Evolutionary conservation across 768 basidiomycete species (phyloP), one percentile per base, ranked within the genome.

Genomic region (Lactarius deliciosus): DNA sequence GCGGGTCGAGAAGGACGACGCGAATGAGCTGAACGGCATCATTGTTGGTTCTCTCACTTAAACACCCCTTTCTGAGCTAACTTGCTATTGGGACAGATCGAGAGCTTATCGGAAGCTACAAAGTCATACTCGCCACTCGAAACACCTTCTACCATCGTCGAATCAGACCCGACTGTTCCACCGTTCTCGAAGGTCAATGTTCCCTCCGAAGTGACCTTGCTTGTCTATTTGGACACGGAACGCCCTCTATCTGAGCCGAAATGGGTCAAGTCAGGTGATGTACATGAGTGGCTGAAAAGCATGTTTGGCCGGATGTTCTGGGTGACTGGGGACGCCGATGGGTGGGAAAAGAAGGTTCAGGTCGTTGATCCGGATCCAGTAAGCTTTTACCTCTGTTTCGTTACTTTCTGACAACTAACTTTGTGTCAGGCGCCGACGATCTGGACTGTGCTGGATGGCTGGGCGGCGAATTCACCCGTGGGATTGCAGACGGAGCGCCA

Each of bases 321-420:
- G 90, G 88, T 89, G 56, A 84, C 89, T 32, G 90, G 89, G 6
- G 89, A 91, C 61, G 90, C 88, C n/a, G 89, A 90, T 69, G 90
- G 91, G 10, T 99, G 97, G 97, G 90, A 91, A 77, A 94, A 89
- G 78, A 96, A 96, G 77, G 91, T 98, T 63, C 83, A 86, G 45
- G 91, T 98, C 28, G 84, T 86, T 34, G 96, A 98, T 80, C 96
- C 97, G 64, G 97, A 99, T 79, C 92, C 94, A 50, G 96, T 98
- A 76, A 72, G 92, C 45, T 60, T 47, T 59, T 71, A 28, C 54
- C 57, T 61, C 50, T 60, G 56, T 47, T 65, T 16, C 20, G 18
- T 34, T 58, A 20, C 30, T 54, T 38, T 60, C 57, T 63, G 47
- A 25, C n/a, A 28, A 9, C 50, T 66, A 68, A 50, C 25, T 34